These are phyloP conservation scores for Amphicarpaea edgeworthii DNA, from an alignment of 306 rosid genomes.

Conservation along the genomic window DNA sequence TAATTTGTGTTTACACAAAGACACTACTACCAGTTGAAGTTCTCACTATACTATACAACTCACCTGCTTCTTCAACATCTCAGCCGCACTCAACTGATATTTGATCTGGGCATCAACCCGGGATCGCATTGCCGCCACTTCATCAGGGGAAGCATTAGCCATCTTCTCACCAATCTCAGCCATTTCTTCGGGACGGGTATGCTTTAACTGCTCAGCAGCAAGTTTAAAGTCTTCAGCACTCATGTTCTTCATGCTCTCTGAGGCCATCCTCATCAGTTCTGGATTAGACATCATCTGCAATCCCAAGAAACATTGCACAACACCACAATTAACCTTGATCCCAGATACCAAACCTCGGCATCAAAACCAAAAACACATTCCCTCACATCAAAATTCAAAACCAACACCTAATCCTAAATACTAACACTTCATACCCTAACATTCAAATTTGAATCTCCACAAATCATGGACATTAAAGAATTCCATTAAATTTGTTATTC, in stretches of 20 bases:
- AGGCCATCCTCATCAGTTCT: conserved; percentile 87
- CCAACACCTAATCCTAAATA: neutral
- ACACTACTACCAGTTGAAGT: neutral
- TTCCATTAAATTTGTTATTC: conserved; percentile 1
- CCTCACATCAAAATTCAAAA: neutral
- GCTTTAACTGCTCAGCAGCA: conserved; percentile 92
- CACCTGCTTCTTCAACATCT: conserved; percentile 90
- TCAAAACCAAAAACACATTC: neutral
- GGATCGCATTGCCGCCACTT: conserved; percentile 76
- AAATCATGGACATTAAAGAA: neutral
- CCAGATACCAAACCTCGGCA: neutral
- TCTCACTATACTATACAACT: neutral
- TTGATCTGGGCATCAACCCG: conserved; percentile 72
- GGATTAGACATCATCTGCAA: conserved; percentile 97
- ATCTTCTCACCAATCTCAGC: conserved; percentile 93
- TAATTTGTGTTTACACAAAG: conserved; percentile 21
- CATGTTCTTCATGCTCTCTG: conserved; percentile 94
- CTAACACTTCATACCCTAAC: neutral
- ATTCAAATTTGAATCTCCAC: too few species aligned
- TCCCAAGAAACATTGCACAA: conserved; percentile 34
- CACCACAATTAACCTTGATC: conserved; percentile 11
- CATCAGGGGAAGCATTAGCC: conserved; percentile 87
- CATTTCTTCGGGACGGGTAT: conserved; percentile 91
- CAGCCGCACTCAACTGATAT: conserved; percentile 81
- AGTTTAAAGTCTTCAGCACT: conserved; percentile 76